Conservation (phyloP, 1,284 basidiomycete species). For the Garcileccinum viscosum region DNA sequence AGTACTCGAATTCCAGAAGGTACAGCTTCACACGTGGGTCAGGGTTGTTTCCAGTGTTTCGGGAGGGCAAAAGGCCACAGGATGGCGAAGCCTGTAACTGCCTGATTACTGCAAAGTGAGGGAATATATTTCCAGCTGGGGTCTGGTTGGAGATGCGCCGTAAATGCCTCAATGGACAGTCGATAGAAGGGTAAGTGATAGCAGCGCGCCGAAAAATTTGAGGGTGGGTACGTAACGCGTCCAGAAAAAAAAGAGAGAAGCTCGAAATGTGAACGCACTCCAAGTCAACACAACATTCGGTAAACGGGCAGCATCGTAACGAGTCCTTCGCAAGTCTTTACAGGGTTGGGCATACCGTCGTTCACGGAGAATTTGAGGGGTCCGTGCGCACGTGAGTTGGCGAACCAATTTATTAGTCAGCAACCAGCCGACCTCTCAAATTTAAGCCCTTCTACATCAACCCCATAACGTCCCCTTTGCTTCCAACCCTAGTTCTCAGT, state of each 20-base stretch:
- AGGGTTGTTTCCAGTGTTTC: neutral
- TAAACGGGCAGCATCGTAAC: constrained; percentile 13
- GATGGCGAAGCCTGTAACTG: constrained; percentile 9
- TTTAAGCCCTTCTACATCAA: constrained; percentile 20
- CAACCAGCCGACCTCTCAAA: constrained; percentile 30
- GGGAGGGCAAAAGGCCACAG: constrained; percentile 26
- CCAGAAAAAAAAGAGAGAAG: neutral
- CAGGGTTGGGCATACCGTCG: constrained; percentile 3
- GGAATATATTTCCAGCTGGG: constrained; percentile 5
- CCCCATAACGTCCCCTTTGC: constrained; percentile 13
- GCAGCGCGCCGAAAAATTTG: constrained; percentile 4
- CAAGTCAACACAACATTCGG: constrained; percentile 9
- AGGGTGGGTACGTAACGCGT: constrained; percentile 23
- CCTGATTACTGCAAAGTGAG: constrained; percentile 6
- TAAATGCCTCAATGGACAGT: constrained; percentile 6
- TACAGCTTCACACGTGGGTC: constrained; percentile 17
- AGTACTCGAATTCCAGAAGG: constrained; percentile 6
- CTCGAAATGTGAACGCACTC: constrained; percentile 5
- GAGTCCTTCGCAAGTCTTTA: neutral
- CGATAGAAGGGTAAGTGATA: neutral
- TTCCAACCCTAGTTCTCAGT: constrained; percentile 19
- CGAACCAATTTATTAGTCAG: constrained; percentile 36
- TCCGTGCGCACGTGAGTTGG: constrained; percentile 35
- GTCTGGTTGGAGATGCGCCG: constrained; percentile 4
- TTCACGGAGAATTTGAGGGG: constrained; percentile 14